Percentiles rank a stretch among this genome's conserved stretches.
phyloP scores from a whole-genome alignment of 2,329 filamentous ascomycete genomes.

The Aspergillus fumigatiaffinis region DNA sequence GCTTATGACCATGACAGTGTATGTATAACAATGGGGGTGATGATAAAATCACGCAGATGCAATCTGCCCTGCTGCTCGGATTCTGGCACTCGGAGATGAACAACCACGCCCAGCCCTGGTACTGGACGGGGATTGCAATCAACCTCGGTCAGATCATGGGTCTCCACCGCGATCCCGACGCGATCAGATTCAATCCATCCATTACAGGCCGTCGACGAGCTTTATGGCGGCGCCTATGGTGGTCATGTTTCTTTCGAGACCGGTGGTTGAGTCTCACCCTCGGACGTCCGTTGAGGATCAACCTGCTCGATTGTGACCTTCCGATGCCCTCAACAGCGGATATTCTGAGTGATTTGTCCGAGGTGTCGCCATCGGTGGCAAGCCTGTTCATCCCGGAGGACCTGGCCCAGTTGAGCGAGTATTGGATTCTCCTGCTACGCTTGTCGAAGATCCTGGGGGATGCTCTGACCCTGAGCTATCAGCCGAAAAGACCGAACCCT shows the following conservation, averaged over 20 bases:
- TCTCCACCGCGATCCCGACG: slow-evolving; percentile 33
- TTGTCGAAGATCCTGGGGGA: slow-evolving; percentile 24
- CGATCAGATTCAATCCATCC: slow-evolving; percentile 11
- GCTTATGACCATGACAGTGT: slow-evolving; percentile 7
- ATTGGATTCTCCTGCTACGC: slow-evolving; percentile 26
- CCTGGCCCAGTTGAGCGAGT: slow-evolving; percentile 16
- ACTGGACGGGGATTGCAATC: slow-evolving; percentile 46
- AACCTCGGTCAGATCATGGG: slow-evolving; percentile 43
- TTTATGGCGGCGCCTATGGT: slow-evolving; percentile 41
- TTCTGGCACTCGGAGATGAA: slow-evolving; percentile 43
- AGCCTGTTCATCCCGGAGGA: slow-evolving; percentile 18
- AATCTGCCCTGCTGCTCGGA: slow-evolving; percentile 41
- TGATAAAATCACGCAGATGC: slow-evolving; percentile 41
- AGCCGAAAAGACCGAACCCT: slow-evolving; percentile 13
- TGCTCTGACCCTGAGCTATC: slow-evolving; percentile 22
- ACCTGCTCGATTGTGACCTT: slow-evolving; percentile 36
- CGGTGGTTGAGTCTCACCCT: slow-evolving; percentile 39
- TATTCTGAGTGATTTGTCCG: slow-evolving; percentile 20
- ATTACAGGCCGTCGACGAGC: slow-evolving; percentile 19
- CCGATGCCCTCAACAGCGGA: slow-evolving; percentile 26
- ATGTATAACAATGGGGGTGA: slow-evolving; percentile 33
- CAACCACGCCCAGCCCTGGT: slow-evolving; percentile 43
- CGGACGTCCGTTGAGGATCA: slow-evolving; percentile 40
- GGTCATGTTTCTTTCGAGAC: slow-evolving; percentile 40
- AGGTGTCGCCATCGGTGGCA: slow-evolving; percentile 6